Base-by-base conservation (phyloP, 768 basidiomycete genomes). In the Cubamyces sp. region DNA sequence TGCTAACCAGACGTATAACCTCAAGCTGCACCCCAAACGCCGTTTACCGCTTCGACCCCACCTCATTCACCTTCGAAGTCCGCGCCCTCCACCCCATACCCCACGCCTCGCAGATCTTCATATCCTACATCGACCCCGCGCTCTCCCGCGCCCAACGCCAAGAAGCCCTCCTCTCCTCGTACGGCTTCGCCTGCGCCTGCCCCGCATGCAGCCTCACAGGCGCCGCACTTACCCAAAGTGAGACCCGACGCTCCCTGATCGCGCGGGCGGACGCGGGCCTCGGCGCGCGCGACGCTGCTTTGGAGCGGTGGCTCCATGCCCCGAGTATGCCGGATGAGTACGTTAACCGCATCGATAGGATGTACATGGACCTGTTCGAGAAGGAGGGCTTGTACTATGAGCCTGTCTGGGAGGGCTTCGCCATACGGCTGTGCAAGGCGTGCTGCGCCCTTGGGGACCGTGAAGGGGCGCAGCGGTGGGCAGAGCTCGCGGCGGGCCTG, bases 1-100 rank as follows among this genome's bases (percentile, higher is more conserved):
- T 46, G 2, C 34, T 51, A 1, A 11, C 54, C 26, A 3, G 5
- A 30, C 6, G 6, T 16, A 15, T 25, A 3, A 19, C 15, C 23
- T 42, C 5, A 37, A 64, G 62, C 41, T 64, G 62, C 62, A 54
- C 52, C 1, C 62, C 62, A 3, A 64, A 64, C 41, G 62, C 57
- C 1, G 53, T 25, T 0, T 64, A 54, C 48, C 47, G 34, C 12
- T 64, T 54, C 21, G 57, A 60, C 41, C 41, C 15, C 14, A 1
- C 1, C 19, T 30, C 52, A 7, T 50, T 59, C 53, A 54, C 57
- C 11, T 25, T 41, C 30, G 46, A 60, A 14, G 23, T 64, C 16
- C 62, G 57, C n/a, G 62, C 62, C 1, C 53, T 64, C 40, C 34
- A 37, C 28, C 40, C 53, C 39, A 64, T 64, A 26, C 47, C 47